Evolutionary conservation across 192 early-diverging fungal genomes (phyloP), one percentile per base, ranked within the genome.

Genomic region (Backusella parvicylindrica): DNA sequence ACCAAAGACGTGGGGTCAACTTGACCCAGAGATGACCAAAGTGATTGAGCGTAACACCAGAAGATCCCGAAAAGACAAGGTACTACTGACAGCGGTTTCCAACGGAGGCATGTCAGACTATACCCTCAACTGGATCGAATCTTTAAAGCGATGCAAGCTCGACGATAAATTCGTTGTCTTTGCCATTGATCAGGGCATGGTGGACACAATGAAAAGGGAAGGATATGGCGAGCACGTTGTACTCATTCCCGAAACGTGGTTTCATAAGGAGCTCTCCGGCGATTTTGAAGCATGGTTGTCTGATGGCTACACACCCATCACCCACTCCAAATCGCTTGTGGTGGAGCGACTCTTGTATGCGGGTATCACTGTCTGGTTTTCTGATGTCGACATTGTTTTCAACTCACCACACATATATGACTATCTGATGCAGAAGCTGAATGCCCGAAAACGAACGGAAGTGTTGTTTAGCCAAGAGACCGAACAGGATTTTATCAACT

Each of bases 41-140:
- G 16, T 28, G 15, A n/a, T 70, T 18, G 21, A 40, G 6, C 15
- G 28, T 3, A 70, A 70, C 31, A 41, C 40, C 11, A 60, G 23
- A 60, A 2, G 53, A 26, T 60, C 7, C 23, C 8, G 26, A 28
- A 33, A 35, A 23, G 70, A 80, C 26, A 50, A 71, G 15, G 47
- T 81, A 1, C 41, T 81, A 69, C 78, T 80, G 18, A 77, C 81
- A 1, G 77, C 81, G 15, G 81, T 83, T 2, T 75, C 74, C 12
- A 83, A 83, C 47, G 40, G 33, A 7, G 81, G 81, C 16, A 83
- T 83, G 81, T 71, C 63, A 0, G 78, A 83, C 32, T 83, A 83
- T 75, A 83, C 81, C 21, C 53, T 83, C 28, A 83, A 83, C 69
- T 83, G 81, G 81, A 79, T 79, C 31, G 77, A 74, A 23, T 83